These are phyloP conservation scores for Inga oerstediana DNA, from an alignment of 306 rosid genomes.

Conservation along the genomic window DNA sequence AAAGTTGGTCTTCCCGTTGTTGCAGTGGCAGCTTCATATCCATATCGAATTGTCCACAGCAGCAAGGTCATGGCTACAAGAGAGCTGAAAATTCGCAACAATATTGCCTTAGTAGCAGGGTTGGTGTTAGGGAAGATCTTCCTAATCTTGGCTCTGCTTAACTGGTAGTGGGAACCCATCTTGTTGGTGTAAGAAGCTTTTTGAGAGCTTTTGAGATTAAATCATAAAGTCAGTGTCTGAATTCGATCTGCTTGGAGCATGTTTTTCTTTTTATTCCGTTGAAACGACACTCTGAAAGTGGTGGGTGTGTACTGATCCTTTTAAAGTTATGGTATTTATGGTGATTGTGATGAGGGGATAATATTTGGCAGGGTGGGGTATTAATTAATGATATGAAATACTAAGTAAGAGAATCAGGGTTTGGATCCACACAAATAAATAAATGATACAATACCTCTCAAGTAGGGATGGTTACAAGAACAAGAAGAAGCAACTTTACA, in stretches of 20 bases:
- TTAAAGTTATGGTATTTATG: not conserved
- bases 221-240: not conserved
- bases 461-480: not conserved
- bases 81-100: constrained; percentile 32
- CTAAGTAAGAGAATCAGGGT: not conserved
- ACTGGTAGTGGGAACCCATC: constrained; percentile 29
- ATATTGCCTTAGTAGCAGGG: constrained; percentile 22
- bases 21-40: constrained; percentile 40
- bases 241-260: not conserved
- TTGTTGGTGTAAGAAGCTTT: constrained; percentile 7
- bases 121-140: constrained; percentile 8
- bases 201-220: not conserved
- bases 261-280: not conserved
- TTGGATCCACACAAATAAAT: not conserved
- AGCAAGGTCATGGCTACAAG: constrained; percentile 42
- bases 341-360: not conserved
- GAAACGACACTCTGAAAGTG: not conserved
- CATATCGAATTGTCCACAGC: constrained; percentile 43
- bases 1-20: constrained; percentile 12
- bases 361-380: not conserved
- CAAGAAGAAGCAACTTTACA: not conserved
- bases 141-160: constrained; percentile 24
- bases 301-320: not conserved
- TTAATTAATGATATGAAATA: not conserved
- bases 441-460: not conserved